A percentile compares a stretch with the other conserved stretches of the same genome.
Conservation (phyloP, 2,329 filamentous ascomycete genomes). For the Fusarium sp. region DNA sequence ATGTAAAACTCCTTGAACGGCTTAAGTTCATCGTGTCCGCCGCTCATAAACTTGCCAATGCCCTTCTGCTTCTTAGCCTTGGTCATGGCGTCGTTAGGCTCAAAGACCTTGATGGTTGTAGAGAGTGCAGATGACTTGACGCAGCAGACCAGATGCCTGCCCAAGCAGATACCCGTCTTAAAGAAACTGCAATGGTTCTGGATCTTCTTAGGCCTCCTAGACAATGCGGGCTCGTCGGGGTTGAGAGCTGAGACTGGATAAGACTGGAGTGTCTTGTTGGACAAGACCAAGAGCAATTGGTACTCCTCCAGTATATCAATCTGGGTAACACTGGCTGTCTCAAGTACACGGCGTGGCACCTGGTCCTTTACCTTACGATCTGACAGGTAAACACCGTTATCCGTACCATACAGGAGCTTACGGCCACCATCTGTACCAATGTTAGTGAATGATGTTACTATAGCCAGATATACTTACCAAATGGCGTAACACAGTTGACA, state of each 20-base stretch:
- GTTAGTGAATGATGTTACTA: constrained; percentile 40
- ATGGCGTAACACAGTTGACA: constrained; percentile 95
- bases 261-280: constrained; percentile 93
- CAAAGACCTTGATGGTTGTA: constrained; percentile 98
- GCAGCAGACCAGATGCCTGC: constrained; percentile 93
- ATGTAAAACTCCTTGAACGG: constrained; percentile 99
- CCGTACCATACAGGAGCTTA: constrained; percentile 94
- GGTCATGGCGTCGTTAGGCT: constrained; percentile 94
- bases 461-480: constrained; percentile 71
- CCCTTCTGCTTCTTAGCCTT: constrained; percentile 97
- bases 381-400: constrained; percentile 92
- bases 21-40: constrained; percentile 92
- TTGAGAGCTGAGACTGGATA: constrained; percentile 91
- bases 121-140: constrained; percentile 95
- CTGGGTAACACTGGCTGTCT: constrained; percentile 90
- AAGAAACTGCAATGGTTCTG: constrained; percentile 98
- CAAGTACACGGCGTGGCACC: constrained; percentile 85
- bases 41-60: constrained; percentile 94
- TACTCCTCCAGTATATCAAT: constrained; percentile 98
- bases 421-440: constrained; percentile 82
- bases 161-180: constrained; percentile 95
- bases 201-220: constrained; percentile 94
- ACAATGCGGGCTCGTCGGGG: constrained; percentile 82
- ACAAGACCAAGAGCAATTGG: constrained; percentile 88
- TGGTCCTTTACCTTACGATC: constrained; percentile 91